Conservation (phyloP, 2,329 filamentous ascomycete genomes). For the Exophiala sideris region DNA sequence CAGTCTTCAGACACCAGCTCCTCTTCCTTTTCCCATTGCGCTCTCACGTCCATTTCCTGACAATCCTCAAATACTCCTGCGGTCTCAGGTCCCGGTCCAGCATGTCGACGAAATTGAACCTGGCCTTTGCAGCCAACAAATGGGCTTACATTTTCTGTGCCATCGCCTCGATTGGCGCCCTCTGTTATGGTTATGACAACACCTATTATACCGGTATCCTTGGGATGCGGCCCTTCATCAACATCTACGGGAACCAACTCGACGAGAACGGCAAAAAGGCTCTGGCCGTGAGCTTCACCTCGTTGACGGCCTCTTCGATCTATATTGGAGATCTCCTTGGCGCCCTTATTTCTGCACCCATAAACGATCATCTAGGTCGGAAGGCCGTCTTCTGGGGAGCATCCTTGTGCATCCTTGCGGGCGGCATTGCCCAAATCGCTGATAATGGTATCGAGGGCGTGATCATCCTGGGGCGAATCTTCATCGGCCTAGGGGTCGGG, state of each 20-base stretch:
- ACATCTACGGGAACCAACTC: slow-evolving; percentile 27
- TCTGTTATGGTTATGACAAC: slow-evolving; percentile 32
- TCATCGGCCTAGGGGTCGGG: slow-evolving; percentile 33
- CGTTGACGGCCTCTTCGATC: slow-evolving; percentile 38
- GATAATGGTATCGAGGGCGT: slow-evolving; percentile 23
- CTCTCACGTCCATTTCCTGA: no score
- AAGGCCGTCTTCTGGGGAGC: slow-evolving; percentile 35
- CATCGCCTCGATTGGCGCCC: slow-evolving; percentile 31
- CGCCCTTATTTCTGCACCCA: slow-evolving; percentile 35
- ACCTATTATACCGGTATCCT: slow-evolving; percentile 34
- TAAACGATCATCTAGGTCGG: slow-evolving; percentile 38
- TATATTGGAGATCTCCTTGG: slow-evolving; percentile 41
- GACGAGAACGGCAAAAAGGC: slow-evolving; percentile 23
- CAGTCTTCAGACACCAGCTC: no score
- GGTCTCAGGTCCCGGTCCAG: no score
- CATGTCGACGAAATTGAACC: no score
- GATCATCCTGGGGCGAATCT: slow-evolving; percentile 31
- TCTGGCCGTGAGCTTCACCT: slow-evolving; percentile 29
- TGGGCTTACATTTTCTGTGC: slow-evolving; percentile 31
- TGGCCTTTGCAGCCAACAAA: not conserved
- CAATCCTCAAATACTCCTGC: no score
- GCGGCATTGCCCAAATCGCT: slow-evolving; percentile 31
- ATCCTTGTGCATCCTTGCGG: slow-evolving; percentile 33
- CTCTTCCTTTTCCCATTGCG: no score
- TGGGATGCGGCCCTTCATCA: slow-evolving; percentile 29